Conservation (phyloP, 495 filamentous ascomycete genomes). For the Penicillium psychrofluorescens region DNA sequence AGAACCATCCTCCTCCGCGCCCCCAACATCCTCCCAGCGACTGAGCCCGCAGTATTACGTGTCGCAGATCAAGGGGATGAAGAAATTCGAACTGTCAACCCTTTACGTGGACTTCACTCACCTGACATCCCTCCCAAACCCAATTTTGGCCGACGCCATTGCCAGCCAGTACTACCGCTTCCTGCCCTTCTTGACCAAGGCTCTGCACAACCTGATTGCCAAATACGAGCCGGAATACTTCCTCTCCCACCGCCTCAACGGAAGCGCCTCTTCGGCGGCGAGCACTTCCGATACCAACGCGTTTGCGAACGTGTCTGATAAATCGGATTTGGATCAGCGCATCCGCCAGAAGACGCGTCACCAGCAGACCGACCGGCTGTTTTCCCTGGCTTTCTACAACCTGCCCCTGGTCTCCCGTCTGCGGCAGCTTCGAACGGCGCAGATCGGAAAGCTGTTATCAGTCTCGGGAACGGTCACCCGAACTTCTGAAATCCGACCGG, state of each 20-base stretch:
- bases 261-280: slow-evolving; percentile 51
- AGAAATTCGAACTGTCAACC: slow-evolving; percentile 79
- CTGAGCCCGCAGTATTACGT: slow-evolving; percentile 93
- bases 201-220: slow-evolving; percentile 85
- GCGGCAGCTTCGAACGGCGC: slow-evolving; percentile 78
- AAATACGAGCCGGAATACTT: slow-evolving; percentile 95
- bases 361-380: slow-evolving; percentile 94
- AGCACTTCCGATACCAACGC: slow-evolving; percentile 61
- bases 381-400: slow-evolving; percentile 93
- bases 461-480: slow-evolving; percentile 95
- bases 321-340: slow-evolving; percentile 24
- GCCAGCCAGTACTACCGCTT: slow-evolving; percentile 91
- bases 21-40: slow-evolving; percentile 64
- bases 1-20: slow-evolving; percentile 63
- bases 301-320: slow-evolving; percentile 58
- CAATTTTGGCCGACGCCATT: slow-evolving; percentile 73
- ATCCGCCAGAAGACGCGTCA: slow-evolving; percentile 63
- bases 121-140: slow-evolving; percentile 60
- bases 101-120: slow-evolving; percentile 96
- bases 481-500: slow-evolving; percentile 93
- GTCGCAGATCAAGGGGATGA: slow-evolving; percentile 87
- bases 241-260: slow-evolving; percentile 76
- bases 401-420: slow-evolving; percentile 88
- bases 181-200: slow-evolving; percentile 82
- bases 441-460: slow-evolving; percentile 86